These are phyloP conservation scores for Claviceps spartinae DNA, from an alignment of 2,329 filamentous ascomycete genomes.

Conservation along the genomic window DNA sequence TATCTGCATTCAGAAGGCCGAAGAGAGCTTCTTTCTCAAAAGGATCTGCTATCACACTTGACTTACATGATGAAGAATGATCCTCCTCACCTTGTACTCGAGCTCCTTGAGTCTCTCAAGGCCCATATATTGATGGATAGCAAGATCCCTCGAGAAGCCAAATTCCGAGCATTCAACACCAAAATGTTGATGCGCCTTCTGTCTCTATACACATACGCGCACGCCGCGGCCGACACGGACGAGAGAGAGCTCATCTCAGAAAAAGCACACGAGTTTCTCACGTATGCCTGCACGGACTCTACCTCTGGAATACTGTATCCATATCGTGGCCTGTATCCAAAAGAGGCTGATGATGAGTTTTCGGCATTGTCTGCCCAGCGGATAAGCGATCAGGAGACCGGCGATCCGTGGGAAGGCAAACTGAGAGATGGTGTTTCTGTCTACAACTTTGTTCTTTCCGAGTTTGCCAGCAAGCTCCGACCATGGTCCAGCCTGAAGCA, in stretches of 20 bases:
- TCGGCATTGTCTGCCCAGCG: conserved; percentile 13
- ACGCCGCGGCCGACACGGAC: conserved; percentile 28
- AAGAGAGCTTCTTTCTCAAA: conserved; percentile 65
- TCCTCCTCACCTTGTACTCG: conserved; percentile 57
- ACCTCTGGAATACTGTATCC: conserved; percentile 62
- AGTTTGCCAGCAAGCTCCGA: conserved; percentile 64
- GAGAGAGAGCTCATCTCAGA: conserved; percentile 42
- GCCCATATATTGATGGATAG: conserved; percentile 61
- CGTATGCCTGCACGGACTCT: conserved; percentile 59
- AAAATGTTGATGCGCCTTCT: conserved; percentile 60
- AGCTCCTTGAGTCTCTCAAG: conserved; percentile 60
- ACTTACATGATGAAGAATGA: conserved; percentile 70
- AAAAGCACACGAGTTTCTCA: conserved; percentile 61
- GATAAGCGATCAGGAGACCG: conserved; percentile 33
- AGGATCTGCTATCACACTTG: conserved; percentile 69
- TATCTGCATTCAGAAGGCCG: conserved; percentile 67
- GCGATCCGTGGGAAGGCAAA: conserved; percentile 54
- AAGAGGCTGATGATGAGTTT: conserved; percentile 43
- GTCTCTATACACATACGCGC: conserved; percentile 52
- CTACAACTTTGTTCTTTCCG: conserved; percentile 64
- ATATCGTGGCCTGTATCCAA: conserved; percentile 75
- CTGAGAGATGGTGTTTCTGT: conserved; percentile 56
- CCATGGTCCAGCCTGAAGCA: conserved; percentile 75
- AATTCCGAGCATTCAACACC: conserved; percentile 63
- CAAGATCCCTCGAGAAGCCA: conserved; percentile 57